Conservation (phyloP, 1,284 basidiomycete genomes). For the Rhizoctonia solani region DNA sequence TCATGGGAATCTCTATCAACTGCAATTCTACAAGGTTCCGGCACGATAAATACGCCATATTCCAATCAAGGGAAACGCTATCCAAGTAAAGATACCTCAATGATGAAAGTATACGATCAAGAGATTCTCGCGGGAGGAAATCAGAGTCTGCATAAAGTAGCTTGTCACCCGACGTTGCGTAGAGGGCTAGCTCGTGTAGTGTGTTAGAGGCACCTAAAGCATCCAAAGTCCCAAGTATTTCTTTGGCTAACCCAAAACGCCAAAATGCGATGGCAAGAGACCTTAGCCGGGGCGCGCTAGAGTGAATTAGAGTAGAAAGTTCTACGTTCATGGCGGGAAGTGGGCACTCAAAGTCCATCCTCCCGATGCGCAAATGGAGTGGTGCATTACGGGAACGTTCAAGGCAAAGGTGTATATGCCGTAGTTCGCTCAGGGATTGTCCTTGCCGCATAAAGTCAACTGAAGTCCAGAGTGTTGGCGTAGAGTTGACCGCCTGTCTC, state of each 20-base stretch:
- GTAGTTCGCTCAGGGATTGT: neutral
- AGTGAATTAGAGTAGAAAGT: neutral
- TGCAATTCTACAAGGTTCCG: constrained; percentile 25
- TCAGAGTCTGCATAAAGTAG: neutral
- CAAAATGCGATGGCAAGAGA: constrained; percentile 9
- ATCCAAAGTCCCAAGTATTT: neutral
- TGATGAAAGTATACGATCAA: neutral
- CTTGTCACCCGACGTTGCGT: neutral
- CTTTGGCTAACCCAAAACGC: neutral
- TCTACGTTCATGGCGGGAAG: neutral
- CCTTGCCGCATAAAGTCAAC: neutral
- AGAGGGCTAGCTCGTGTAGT: neutral
- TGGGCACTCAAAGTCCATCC: neutral
- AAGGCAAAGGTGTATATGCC: neutral
- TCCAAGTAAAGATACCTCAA: neutral
- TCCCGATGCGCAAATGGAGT: constrained; percentile 4
- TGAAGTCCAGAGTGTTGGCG: constrained; percentile 4
- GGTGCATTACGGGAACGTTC: neutral
- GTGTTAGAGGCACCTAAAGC: neutral
- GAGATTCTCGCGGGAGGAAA: neutral
- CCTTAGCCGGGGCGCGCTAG: neutral
- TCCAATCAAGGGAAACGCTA: constrained; percentile 6
- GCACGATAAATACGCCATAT: neutral
- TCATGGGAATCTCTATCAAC: neutral
- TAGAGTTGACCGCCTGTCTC: neutral